Conservation (phyloP, 2,329 filamentous ascomycete species). For the Dothidotthia symphoricarpi region DNA sequence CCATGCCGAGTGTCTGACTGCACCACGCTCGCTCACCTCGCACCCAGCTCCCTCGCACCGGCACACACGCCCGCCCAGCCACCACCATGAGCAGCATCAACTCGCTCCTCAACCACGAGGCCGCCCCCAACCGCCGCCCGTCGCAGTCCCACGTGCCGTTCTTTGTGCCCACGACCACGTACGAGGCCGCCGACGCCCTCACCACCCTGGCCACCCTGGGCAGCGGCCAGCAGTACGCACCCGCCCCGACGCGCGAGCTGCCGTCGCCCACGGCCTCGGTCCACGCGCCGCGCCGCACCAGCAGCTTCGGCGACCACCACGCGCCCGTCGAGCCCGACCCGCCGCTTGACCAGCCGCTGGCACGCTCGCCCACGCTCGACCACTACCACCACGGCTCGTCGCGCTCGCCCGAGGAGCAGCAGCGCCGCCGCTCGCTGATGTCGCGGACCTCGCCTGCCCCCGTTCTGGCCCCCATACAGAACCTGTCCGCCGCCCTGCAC, state of each 20-base stretch:
- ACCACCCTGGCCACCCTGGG: constrained; percentile 37
- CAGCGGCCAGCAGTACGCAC: constrained; percentile 33
- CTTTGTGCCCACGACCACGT: constrained; percentile 21
- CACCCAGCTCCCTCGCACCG: not conserved
- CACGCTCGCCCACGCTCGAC: constrained; percentile 48
- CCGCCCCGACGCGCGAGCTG: constrained; percentile 26
- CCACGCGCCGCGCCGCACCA: constrained; percentile 32
- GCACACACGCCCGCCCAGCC: not conserved
- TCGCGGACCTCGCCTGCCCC: constrained; percentile 33
- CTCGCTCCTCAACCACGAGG: constrained; percentile 38
- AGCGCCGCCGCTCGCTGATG: constrained; percentile 39
- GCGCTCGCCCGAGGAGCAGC: constrained; percentile 46
- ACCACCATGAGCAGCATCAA: constrained; percentile 37
- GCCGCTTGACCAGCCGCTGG: constrained; percentile 33
- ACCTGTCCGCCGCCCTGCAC: constrained; percentile 25
- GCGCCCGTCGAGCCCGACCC: constrained; percentile 44
- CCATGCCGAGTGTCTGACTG: too few species aligned
- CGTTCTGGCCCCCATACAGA: constrained; percentile 45
- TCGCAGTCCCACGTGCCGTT: constrained; percentile 8
- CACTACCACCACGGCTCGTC: constrained; percentile 50
- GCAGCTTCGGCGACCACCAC: constrained; percentile 36
- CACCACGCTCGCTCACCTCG: constrained; percentile 1
- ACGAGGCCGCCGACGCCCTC: constrained; percentile 45
- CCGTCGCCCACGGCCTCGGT: constrained; percentile 31
- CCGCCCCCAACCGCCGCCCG: constrained; percentile 14